Evolutionary conservation across 176 grass and related monocot genomes (phyloP), one percentile per base, ranked within the genome.

Genomic region (Carex littledalei): DNA sequence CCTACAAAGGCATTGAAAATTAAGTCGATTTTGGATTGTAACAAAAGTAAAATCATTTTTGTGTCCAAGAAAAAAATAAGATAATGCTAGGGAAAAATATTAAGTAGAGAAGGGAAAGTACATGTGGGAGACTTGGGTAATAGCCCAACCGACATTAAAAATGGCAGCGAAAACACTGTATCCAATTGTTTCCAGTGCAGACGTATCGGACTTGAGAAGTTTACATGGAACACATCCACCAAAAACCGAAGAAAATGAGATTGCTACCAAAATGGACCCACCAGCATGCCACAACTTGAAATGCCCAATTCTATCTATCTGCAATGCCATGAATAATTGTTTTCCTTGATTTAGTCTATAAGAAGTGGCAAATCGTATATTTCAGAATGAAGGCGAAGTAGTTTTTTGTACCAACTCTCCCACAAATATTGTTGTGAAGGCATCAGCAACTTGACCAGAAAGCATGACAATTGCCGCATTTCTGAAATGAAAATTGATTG

Each of bases 251-350:
- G 96, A 98, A 88, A 98, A 98, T 26, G 96, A 98, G 79, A 95
- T 86, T 67, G 96, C 93, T 16, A 98, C 96, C 83, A 98, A 85
- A 81, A 98, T 89, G 63, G 96, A 92, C 49, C 96, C 96, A 59
- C 93, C 96, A 84, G 91, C 93, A 92, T 98, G 96, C 96, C 96
- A 98, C 41, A 98, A 18, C 86, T 98, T 98, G 83, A 98, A 98
- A 89, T 94, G 93, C 1, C 96, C 96, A 85, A 94, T 95, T 74
- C 93, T 88, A 84, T 98, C 96, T 66, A 98, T 98, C 96, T 98
- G 91, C 71, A 83, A 39, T 54, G 14, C 80, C 63, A 82, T 21
- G 4, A 37, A 21, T 45, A 84, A 52, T 41, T 43, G 32, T 67
- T 63, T 65, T 52, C 10, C 32, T 35, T 60, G 5, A 52, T 68